A percentile compares a stretch with the other conserved stretches of the same genome.
Evolutionary conservation across 371 early-diverging fungal genomes (phyloP).

Genomic region (Conidiobolus incongruus): DNA sequence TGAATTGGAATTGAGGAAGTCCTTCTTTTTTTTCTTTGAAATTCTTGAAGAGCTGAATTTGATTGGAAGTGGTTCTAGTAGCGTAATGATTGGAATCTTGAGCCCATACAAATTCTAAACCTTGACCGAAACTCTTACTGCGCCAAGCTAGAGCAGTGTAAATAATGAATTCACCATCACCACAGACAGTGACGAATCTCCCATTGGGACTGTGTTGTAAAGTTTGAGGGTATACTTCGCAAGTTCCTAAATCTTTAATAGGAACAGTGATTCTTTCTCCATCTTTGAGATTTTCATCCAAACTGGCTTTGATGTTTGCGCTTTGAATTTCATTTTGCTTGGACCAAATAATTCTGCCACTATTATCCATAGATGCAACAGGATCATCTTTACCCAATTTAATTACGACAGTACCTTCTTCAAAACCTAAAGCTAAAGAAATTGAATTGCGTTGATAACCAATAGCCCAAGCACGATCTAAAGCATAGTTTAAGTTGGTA

Average conservation of each 20-base stretch:
- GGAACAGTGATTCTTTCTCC: conserved; percentile 75
- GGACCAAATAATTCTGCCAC: conserved; percentile 95
- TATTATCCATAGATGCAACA: conserved; percentile 88
- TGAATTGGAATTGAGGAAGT: conserved; percentile 38
- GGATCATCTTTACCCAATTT: conserved; percentile 91
- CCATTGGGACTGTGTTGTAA: conserved; percentile 96
- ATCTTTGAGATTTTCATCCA: conserved; percentile 43
- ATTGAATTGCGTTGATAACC: conserved; percentile 66
- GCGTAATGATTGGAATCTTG: conserved; percentile 87
- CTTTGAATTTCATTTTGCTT: conserved; percentile 88
- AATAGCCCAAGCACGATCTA: conserved; percentile 91
- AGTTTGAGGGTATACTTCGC: conserved; percentile 91
- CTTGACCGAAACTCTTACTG: conserved; percentile 93
- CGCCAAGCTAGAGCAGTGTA: conserved; percentile 98
- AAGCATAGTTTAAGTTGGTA: conserved; percentile 84
- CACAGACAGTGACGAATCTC: conserved; percentile 93
- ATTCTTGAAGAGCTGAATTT: conserved; percentile 69
- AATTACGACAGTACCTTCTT: conserved; percentile 85
- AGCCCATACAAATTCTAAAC: conserved; percentile 92
- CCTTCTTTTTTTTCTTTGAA: conserved; percentile 70
- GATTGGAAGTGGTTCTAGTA: conserved; percentile 71
- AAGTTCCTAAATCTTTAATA: conserved; percentile 87
- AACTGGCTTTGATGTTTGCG: conserved; percentile 66
- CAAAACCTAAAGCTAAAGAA: conserved; percentile 83
- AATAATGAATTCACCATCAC: conserved; percentile 97